Conservation (phyloP, 2,329 filamentous ascomycete species). For the Paramyrothecium sp. region DNA sequence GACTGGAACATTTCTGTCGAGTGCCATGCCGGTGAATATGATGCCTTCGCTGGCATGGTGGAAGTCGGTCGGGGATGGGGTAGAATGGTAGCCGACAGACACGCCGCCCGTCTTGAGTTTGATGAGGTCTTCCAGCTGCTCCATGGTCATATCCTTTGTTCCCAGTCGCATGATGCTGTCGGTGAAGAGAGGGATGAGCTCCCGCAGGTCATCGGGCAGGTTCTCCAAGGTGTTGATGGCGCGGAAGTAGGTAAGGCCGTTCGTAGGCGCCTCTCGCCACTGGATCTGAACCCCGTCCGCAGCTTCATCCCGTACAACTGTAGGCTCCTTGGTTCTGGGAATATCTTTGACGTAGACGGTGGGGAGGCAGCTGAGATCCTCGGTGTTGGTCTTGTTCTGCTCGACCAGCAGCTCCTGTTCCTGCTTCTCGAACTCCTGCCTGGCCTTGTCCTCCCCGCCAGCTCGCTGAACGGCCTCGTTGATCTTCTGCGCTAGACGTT, state of each 20-base stretch:
- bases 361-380: conserved; percentile 84
- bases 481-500: conserved; percentile 74
- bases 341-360: conserved; percentile 90
- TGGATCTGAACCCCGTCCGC: conserved; percentile 70
- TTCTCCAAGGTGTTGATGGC: conserved; percentile 78
- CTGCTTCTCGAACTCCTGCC: conserved; percentile 69
- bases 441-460: conserved; percentile 69
- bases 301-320: conserved; percentile 60
- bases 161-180: conserved; percentile 92
- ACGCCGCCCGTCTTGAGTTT: conserved; percentile 95
- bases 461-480: conserved; percentile 65
- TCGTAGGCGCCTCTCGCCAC: conserved; percentile 91
- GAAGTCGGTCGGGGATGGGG: conserved; percentile 72
- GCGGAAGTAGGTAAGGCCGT: conserved; percentile 94
- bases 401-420: conserved; percentile 79
- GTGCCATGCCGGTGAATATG: conserved; percentile 78
- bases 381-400: conserved; percentile 79
- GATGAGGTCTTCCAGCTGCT: conserved; percentile 91
- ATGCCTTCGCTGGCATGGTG: conserved; percentile 75
- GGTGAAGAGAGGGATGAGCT: conserved; percentile 85
- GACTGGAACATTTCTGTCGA: conserved; percentile 85
- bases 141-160: conserved; percentile 84
- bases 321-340: conserved; percentile 67
- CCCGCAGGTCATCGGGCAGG: conserved; percentile 79
- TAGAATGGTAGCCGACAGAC: conserved; percentile 79